Conservation (phyloP, 805 yeast genomes). For the Ogataea henricii region DNA sequence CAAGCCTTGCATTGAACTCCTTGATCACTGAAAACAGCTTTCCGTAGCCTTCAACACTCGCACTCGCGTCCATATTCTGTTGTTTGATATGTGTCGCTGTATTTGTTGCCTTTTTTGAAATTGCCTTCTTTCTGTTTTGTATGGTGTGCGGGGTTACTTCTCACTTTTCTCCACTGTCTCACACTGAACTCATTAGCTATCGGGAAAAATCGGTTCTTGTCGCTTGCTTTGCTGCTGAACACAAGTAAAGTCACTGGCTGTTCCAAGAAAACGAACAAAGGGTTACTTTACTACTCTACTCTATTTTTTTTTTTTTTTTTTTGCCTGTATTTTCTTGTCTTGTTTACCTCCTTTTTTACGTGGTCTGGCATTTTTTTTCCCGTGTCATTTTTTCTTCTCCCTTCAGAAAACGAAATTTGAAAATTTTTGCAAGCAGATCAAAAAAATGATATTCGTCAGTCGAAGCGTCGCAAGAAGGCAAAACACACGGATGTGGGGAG, state of each 20-base stretch:
- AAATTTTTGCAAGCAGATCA: neutral
- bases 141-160: neutral
- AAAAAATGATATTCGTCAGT: too few relatives aligned
- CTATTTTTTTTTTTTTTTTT: neutral
- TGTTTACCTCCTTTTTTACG: slow-evolving; percentile 5
- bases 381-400: too few relatives aligned
- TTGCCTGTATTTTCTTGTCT: slow-evolving; percentile 3
- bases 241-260: too few relatives aligned
- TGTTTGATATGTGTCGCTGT: neutral
- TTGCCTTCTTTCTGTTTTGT: slow-evolving; percentile 4
- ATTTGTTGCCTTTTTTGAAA: neutral
- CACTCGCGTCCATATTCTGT: neutral
- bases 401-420: too few relatives aligned
- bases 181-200: neutral
- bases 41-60: slow-evolving; percentile 17
- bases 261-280: too few relatives aligned
- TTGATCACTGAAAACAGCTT: slow-evolving; percentile 63
- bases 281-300: too few relatives aligned
- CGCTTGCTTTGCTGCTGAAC: neutral
- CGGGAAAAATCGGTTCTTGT: neutral
- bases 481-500: too few relatives aligned
- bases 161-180: neutral
- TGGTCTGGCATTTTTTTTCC: neutral
- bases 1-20: slow-evolving; percentile 83
- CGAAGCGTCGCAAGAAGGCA: too few relatives aligned